Base-by-base conservation (phyloP, 1,284 basidiomycete genomes). In the Ceratobasidium sp. region DNA sequence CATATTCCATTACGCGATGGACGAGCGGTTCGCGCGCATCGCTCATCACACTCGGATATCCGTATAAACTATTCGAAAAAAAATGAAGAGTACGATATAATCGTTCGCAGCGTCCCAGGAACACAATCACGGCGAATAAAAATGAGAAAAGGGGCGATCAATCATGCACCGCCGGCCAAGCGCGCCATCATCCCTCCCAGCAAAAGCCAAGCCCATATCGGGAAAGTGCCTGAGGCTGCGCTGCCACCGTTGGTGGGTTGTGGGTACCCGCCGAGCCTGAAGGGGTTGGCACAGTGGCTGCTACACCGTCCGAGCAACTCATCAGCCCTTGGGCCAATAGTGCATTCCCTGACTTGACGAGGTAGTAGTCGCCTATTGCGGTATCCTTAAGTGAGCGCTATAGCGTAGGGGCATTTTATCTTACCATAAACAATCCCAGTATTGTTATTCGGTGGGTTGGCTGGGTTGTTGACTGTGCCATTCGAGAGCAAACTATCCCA, bases 401-500 rank as follows among this genome's bases (percentile, higher is more conserved):
- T 45, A 42, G 35, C 50, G 34, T 56, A 17, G 56, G 17, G 22
- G 27, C 40, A 55, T 12, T n/a, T 35, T 22, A 29, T 3, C 54
- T 8, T 49, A 31, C 87, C 87, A 74, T 89, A 89, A 25, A 87
- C 83, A 58, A 84, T 87, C 0, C 87, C 87, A 0, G 87, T 89
- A 55, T 85, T 76, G 70, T 83, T 84, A 74, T 86, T 88, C 43
- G 81, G 79, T 6, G 75, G 75, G 15, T 72, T 73, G 20, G 77
- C 80, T 0, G 84, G 86, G 74, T 81, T 80, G 75, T 88, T 86
- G 7, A 87, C 86, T 0, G 88, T 89, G 29, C 86, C 87, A 73
- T 89, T 89, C 1, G 86, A 85, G 35, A 90, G 78, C 27, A 90
- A 75, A 73, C 85, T 87, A 71, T 87, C 81, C 84, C 86, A 89